Conservation (phyloP, 768 basidiomycete species). For the Trichaptum fuscoviolaceum region DNA sequence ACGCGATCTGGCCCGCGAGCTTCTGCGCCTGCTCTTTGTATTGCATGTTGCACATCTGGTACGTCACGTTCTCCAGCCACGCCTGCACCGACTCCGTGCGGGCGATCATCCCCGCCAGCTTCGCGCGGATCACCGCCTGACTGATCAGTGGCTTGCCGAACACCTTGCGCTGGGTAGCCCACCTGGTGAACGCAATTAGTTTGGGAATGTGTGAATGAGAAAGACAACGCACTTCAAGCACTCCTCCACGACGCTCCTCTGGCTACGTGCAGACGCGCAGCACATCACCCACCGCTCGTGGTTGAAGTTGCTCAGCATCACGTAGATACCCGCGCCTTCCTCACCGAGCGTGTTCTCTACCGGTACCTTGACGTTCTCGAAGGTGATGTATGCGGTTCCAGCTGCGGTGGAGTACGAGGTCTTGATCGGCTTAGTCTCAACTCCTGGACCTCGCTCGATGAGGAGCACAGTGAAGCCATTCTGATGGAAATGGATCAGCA, state of each 20-base stretch:
- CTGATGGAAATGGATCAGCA: slow-evolving; percentile 25
- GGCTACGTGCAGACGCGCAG: slow-evolving; percentile 58
- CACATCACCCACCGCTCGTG: slow-evolving; percentile 94
- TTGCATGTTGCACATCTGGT: slow-evolving; percentile 44
- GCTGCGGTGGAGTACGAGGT: slow-evolving; percentile 87
- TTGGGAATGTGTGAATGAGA: too few species aligned
- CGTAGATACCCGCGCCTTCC: slow-evolving; percentile 68
- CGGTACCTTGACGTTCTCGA: slow-evolving; percentile 82
- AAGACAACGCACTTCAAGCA: slow-evolving; percentile 69
- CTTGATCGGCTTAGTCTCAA: slow-evolving; percentile 83
- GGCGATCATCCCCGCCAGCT: slow-evolving; percentile 86
- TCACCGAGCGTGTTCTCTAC: slow-evolving; percentile 82
- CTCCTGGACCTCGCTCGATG: slow-evolving; percentile 74
- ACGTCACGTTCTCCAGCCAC: slow-evolving; percentile 42
- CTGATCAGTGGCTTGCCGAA: slow-evolving; percentile 83
- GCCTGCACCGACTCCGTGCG: slow-evolving; percentile 37
- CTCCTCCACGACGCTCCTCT: slow-evolving; percentile 74
- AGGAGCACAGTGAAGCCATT: slow-evolving; percentile 81
- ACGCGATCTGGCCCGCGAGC: slow-evolving; percentile 55
- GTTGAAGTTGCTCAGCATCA: slow-evolving; percentile 80
- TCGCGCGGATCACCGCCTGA: slow-evolving; percentile 83
- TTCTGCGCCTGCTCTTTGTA: slow-evolving; percentile 35
- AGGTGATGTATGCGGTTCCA: slow-evolving; percentile 80
- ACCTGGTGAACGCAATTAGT: too few species aligned
- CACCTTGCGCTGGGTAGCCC: slow-evolving; percentile 84